Percentiles rank a stretch among this genome's conserved stretches.
These are phyloP conservation scores for Phytophthora quininea DNA, from an alignment of 352 stramenopile species.

Conservation along the genomic window DNA sequence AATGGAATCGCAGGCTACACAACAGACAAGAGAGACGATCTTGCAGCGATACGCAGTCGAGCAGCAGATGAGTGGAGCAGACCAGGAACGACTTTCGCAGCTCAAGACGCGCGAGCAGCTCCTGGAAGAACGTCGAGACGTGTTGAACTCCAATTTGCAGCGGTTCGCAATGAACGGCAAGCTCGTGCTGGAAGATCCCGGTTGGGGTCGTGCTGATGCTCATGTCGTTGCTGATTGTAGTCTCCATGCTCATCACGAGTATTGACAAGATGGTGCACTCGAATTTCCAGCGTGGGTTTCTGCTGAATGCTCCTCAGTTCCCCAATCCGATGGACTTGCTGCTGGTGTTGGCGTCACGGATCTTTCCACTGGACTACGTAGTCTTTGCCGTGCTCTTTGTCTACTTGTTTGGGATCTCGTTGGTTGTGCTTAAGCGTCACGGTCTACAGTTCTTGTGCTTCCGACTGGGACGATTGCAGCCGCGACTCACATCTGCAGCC, in stretches of 20 bases:
- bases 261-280: slow-evolving; percentile 83
- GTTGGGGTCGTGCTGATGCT: slow-evolving; percentile 67
- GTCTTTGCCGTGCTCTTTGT: slow-evolving; percentile 80
- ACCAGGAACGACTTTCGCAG: slow-evolving; percentile 77
- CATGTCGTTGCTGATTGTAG: slow-evolving; percentile 68
- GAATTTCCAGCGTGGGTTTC: slow-evolving; percentile 68
- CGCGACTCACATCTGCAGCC: slow-evolving; percentile 69
- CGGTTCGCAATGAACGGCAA: slow-evolving; percentile 53
- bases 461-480: slow-evolving; percentile 72
- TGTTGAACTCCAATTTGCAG: slow-evolving; percentile 70
- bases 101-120: slow-evolving; percentile 74
- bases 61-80: slow-evolving; percentile 69
- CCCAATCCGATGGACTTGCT: slow-evolving; percentile 80
- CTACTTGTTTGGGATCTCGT: slow-evolving; percentile 81
- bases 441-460: slow-evolving; percentile 83
- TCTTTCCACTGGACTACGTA: slow-evolving; percentile 87
- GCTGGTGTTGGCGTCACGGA: slow-evolving; percentile 70
- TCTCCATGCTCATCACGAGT: slow-evolving; percentile 80
- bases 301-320: slow-evolving; percentile 67
- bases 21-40: slow-evolving; percentile 76
- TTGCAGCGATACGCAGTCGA: slow-evolving; percentile 65
- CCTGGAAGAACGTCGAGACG: slow-evolving; percentile 65
- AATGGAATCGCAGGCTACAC: slow-evolving; percentile 69
- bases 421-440: slow-evolving; percentile 77
- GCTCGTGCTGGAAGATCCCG: slow-evolving; percentile 73